phyloP scores from a whole-genome alignment of 371 early-diverging fungal genomes.

The Mortierella sp. region DNA sequence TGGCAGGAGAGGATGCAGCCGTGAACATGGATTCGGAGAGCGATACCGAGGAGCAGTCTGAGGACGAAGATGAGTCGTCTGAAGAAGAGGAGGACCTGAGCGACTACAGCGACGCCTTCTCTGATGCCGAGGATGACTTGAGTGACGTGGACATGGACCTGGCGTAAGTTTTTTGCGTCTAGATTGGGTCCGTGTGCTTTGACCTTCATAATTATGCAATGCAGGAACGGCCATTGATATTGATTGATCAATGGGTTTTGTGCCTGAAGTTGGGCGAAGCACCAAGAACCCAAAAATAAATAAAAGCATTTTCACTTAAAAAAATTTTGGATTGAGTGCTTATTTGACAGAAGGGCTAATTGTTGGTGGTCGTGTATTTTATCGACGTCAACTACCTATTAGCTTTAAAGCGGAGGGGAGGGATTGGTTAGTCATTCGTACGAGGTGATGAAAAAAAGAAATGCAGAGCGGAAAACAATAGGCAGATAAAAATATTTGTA shows the following conservation, averaged over 20 bases:
- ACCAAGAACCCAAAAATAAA: no score
- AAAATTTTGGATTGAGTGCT: no score
- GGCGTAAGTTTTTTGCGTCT: neutral
- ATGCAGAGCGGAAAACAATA: no score
- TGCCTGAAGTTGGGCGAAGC: neutral
- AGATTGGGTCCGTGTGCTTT: neutral
- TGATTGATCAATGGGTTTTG: neutral
- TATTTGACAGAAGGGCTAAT: no score
- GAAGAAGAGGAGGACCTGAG: slow-evolving; percentile 25
- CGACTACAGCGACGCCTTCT: slow-evolving; percentile 26
- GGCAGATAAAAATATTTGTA: no score
- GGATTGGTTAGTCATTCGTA: no score
- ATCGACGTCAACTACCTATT: no score
- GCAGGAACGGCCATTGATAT: no score
- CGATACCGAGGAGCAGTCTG: neutral
- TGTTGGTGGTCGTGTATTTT: no score
- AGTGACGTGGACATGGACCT: neutral
- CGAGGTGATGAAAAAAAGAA: no score
- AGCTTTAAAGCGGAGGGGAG: no score
- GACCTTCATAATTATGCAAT: neutral
- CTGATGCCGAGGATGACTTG: slow-evolving; percentile 14
- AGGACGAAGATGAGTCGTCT: neutral
- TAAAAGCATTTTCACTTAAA: no score
- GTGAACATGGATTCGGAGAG: neutral
- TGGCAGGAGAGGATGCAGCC: neutral